These are phyloP conservation scores for Abortiporus biennis DNA, from an alignment of 1,284 basidiomycete species.

Conservation along the genomic window DNA sequence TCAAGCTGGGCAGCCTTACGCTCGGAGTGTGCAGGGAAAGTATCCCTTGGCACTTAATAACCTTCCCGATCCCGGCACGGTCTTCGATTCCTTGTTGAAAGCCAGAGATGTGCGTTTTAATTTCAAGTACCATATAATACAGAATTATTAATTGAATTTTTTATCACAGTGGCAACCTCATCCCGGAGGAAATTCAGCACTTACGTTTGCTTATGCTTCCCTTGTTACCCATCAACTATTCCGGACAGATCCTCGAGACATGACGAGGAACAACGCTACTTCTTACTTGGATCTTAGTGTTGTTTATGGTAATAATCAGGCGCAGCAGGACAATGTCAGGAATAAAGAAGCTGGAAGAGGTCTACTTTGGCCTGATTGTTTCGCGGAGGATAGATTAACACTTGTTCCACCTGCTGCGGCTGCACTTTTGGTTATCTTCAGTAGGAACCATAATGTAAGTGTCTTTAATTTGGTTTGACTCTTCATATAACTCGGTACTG, in stretches of 20 bases:
- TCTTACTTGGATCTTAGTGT: constrained; percentile 75
- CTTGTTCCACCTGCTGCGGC: constrained; percentile 61
- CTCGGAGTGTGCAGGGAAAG: constrained; percentile 61
- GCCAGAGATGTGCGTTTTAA: constrained; percentile 29
- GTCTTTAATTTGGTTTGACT: neutral
- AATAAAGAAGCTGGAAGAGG: constrained; percentile 12
- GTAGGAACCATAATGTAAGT: constrained; percentile 61
- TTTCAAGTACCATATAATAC: constrained; percentile 9
- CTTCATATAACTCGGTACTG: neutral
- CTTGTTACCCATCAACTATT: constrained; percentile 71
- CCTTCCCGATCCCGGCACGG: constrained; percentile 61
- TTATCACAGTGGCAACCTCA: constrained; percentile 25
- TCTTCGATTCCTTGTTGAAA: constrained; percentile 70
- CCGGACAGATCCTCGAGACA: constrained; percentile 47
- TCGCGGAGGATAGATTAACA: constrained; percentile 14
- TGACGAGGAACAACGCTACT: constrained; percentile 56
- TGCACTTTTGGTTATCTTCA: constrained; percentile 62
- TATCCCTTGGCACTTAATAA: constrained; percentile 34
- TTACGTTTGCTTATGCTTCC: constrained; percentile 76
- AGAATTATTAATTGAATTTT: neutral
- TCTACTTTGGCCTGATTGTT: constrained; percentile 12
- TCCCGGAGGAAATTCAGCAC: constrained; percentile 45
- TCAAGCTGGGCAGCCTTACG: constrained; percentile 70
- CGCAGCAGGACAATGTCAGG: constrained; percentile 13
- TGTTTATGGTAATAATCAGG: constrained; percentile 50